These are phyloP conservation scores for Chaetomium sp. DNA, from an alignment of 2,329 filamentous ascomycete species.

Conservation along the genomic window DNA sequence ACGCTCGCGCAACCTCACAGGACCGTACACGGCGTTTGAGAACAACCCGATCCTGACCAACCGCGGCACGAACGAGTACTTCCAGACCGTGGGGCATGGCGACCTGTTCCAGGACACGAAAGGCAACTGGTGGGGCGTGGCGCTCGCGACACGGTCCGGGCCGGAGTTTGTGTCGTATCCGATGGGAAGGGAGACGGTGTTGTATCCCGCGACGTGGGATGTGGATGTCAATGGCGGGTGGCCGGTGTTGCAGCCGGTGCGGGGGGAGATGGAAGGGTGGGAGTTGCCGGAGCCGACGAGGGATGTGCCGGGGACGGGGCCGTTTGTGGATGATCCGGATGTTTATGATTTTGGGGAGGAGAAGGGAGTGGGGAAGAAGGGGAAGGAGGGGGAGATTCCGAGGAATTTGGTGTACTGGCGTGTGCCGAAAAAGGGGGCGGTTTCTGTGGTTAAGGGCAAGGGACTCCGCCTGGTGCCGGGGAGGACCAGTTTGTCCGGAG, in stretches of 20 bases:
- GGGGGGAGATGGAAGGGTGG: conserved; percentile 39
- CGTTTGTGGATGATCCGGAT: conserved; percentile 39
- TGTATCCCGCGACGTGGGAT: conserved; percentile 44
- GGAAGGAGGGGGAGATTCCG: conserved; percentile 20
- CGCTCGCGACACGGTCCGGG: conserved; percentile 40
- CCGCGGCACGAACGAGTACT: conserved; percentile 32
- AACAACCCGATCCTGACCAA: conserved; percentile 42
- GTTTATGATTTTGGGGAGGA: conserved; percentile 37
- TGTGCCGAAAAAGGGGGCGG: conserved; percentile 22
- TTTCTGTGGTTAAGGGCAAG: conserved; percentile 19
- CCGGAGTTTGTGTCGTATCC: conserved; percentile 38
- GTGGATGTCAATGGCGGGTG: conserved; percentile 34
- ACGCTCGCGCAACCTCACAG: conserved; percentile 32
- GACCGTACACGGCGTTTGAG: conserved; percentile 37
- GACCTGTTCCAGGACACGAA: conserved; percentile 38
- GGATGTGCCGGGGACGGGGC: conserved; percentile 34
- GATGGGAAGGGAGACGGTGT: conserved; percentile 49
- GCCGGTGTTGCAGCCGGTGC: conserved; percentile 38
- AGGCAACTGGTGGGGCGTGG: conserved; percentile 48
- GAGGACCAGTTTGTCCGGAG: conserved; percentile 26
- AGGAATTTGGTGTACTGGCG: conserved; percentile 30
- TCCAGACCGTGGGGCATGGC: conserved; percentile 39
- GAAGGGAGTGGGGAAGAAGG: not conserved
- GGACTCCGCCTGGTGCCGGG: conserved; percentile 27
- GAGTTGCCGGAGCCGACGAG: conserved; percentile 31